phyloP scores from a whole-genome alignment of 116 monocot species.

The Iris pallida region DNA sequence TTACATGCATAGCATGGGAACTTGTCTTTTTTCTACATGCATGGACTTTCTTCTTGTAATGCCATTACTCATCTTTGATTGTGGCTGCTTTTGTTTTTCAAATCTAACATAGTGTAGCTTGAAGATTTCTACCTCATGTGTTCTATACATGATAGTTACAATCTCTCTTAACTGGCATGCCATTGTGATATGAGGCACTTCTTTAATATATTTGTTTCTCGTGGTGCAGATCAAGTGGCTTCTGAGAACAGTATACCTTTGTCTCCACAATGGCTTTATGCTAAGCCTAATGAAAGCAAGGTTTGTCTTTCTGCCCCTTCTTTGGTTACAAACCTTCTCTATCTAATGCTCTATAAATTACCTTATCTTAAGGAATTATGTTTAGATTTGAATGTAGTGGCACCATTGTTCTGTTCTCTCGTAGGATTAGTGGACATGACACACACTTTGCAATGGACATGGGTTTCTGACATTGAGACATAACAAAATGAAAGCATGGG shows the following conservation, averaged over 20 bases:
- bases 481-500: no score
- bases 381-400: no score
- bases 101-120: background rate
- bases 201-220: background rate
- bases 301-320: constrained; percentile 27
- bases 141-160: background rate
- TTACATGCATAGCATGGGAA: no score
- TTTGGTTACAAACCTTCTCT: constrained; percentile 1
- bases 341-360: no score
- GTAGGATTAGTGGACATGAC: no score
- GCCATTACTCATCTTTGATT: background rate
- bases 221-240: constrained; percentile 58
- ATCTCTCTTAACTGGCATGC: background rate
- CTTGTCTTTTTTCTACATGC: background rate
- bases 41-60: background rate
- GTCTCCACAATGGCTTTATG: constrained; percentile 95
- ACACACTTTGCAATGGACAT: no score
- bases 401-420: no score
- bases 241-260: constrained; percentile 77
- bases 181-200: background rate
- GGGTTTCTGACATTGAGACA: no score
- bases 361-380: no score
- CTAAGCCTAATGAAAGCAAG: constrained; percentile 70
- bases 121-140: background rate
- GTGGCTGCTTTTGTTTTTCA: background rate